Conservation (phyloP, 2,329 filamentous ascomycete genomes). For the Colletotrichum limetticola region DNA sequence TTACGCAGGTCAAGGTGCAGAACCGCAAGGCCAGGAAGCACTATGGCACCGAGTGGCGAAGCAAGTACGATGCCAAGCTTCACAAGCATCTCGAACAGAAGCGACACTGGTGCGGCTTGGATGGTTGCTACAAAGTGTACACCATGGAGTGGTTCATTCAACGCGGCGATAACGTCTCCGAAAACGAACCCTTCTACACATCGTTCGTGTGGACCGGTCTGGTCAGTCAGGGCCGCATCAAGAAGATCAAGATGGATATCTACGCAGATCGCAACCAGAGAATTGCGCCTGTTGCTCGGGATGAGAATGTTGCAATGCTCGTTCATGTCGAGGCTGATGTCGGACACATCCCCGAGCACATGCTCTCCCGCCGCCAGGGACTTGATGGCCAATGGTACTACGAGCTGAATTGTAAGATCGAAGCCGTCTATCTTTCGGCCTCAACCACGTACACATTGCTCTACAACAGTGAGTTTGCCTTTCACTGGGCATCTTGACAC, state of each 20-base stretch:
- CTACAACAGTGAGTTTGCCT: conserved; percentile 48
- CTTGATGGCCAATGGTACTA: conserved; percentile 53
- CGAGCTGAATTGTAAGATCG: conserved; percentile 50
- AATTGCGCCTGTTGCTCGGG: conserved; percentile 46
- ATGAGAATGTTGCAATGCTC: conserved; percentile 49
- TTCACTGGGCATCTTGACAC: too few species aligned
- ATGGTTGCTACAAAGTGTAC: conserved; percentile 50
- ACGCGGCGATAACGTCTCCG: conserved; percentile 50
- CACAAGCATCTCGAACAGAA: conserved; percentile 59
- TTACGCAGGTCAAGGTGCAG: conserved; percentile 50
- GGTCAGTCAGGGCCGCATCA: conserved; percentile 46
- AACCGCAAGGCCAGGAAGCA: conserved; percentile 76
- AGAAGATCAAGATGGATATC: conserved; percentile 48
- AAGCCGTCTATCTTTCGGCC: conserved; percentile 53
- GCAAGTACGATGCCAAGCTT: conserved; percentile 79
- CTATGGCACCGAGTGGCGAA: conserved; percentile 85
- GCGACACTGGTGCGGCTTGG: conserved; percentile 49
- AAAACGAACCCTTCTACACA: conserved; percentile 50
- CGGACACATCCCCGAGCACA: conserved; percentile 50
- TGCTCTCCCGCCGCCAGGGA: conserved; percentile 46
- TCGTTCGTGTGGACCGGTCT: conserved; percentile 45
- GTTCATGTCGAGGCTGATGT: conserved; percentile 53
- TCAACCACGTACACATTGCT: conserved; percentile 56
- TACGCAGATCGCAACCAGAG: conserved; percentile 45
- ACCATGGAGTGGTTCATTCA: conserved; percentile 58